Percentiles rank a stretch among this genome's conserved stretches.
phyloP scores from a whole-genome alignment of 73 alveolate genomes.

The Paramecium biaurelia region DNA sequence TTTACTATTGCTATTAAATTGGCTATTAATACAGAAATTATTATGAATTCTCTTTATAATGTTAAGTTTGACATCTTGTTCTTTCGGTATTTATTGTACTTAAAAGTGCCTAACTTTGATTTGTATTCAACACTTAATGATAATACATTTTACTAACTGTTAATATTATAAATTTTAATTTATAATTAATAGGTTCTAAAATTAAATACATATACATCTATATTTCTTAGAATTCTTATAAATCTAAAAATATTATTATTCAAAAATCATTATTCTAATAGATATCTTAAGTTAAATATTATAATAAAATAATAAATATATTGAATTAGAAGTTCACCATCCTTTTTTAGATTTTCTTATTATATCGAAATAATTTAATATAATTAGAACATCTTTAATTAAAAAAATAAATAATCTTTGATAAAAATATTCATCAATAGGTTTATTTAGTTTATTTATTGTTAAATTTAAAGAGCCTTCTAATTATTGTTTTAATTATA shows the following conservation, averaged over 20 bases:
- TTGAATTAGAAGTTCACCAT: too few species aligned
- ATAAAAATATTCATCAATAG: too few species aligned
- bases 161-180: neutral
- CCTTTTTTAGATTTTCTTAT: too few species aligned
- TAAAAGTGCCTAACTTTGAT: neutral
- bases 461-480: neutral
- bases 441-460: too few species aligned
- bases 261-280: too few species aligned
- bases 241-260: neutral
- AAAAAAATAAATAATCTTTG: too few species aligned
- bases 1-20: neutral
- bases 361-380: neutral
- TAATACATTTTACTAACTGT: slow-evolving; percentile 24
- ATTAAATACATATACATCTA: neutral
- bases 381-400: too few species aligned
- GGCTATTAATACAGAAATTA: neutral
- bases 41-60: neutral
- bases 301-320: too few species aligned
- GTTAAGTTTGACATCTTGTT: neutral
- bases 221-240: neutral
- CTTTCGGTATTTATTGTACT: neutral
- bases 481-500: neutral
- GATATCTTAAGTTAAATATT: too few species aligned
- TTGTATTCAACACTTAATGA: slow-evolving; percentile 4
- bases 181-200: neutral